phyloP scores from a whole-genome alignment of 2,329 filamentous ascomycete genomes.

The Pseudonectria foliicola region DNA sequence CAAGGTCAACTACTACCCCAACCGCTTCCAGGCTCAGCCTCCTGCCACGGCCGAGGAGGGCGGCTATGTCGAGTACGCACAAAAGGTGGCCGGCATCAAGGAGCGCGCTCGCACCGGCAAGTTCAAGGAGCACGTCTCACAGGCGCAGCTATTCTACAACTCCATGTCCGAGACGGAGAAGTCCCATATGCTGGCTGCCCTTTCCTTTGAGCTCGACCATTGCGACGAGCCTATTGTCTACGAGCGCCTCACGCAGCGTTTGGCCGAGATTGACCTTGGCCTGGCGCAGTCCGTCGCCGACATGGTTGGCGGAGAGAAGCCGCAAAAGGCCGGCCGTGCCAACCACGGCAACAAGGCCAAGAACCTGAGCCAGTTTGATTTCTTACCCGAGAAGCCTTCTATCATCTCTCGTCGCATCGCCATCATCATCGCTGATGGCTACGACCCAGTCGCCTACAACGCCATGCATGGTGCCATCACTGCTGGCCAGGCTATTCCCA shows the following conservation, averaged over 20 bases:
- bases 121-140: constrained; percentile 70
- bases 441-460: constrained; percentile 58
- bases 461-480: constrained; percentile 57
- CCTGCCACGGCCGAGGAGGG: constrained; percentile 57
- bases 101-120: constrained; percentile 61
- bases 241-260: constrained; percentile 57
- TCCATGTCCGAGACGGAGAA: constrained; percentile 63
- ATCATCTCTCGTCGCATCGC: constrained; percentile 67
- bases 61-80: constrained; percentile 58
- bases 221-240: constrained; percentile 76
- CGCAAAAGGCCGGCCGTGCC: constrained; percentile 41
- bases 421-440: constrained; percentile 72
- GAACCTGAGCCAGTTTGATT: constrained; percentile 63
- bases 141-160: constrained; percentile 80
- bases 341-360: constrained; percentile 65
- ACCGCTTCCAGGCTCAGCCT: constrained; percentile 54
- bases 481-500: constrained; percentile 57
- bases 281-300: constrained; percentile 64
- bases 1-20: constrained; percentile 59
- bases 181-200: constrained; percentile 62
- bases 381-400: constrained; percentile 53
- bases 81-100: constrained; percentile 64
- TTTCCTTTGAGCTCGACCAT: constrained; percentile 73
- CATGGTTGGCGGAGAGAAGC: constrained; percentile 58
- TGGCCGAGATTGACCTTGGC: constrained; percentile 64